phyloP scores from a whole-genome alignment of 2,329 filamentous ascomycete species.

The Sclerotinia minor region DNA sequence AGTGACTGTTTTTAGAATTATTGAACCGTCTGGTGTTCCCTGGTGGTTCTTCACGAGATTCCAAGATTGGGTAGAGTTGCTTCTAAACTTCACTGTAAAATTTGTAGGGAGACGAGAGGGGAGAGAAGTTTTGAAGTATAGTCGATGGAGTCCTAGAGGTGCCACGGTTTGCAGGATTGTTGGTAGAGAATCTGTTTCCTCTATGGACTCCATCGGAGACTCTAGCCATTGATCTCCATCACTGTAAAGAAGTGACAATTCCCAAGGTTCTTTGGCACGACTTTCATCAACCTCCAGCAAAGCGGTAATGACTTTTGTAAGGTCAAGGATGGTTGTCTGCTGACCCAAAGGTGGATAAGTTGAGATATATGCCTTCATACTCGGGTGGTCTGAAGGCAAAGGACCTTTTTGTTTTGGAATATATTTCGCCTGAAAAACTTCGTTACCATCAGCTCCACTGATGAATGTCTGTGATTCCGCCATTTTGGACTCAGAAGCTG shows the following conservation, averaged over 20 bases:
- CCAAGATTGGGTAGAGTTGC: constrained; percentile 56
- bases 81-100: constrained; percentile 73
- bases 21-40: constrained; percentile 61
- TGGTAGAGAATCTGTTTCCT: constrained; percentile 42
- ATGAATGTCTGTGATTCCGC: constrained; percentile 29
- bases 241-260: constrained; percentile 73
- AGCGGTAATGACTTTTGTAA: constrained; percentile 56
- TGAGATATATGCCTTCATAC: constrained; percentile 54
- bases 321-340: constrained; percentile 59
- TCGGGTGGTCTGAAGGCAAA: constrained; percentile 45
- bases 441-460: constrained; percentile 39
- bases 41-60: constrained; percentile 69
- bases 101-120: constrained; percentile 51
- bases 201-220: constrained; percentile 45
- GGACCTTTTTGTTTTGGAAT: constrained; percentile 40
- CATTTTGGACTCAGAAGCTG: background rate
- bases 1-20: constrained; percentile 52
- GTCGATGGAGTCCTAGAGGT: constrained; percentile 41
- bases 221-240: constrained; percentile 57
- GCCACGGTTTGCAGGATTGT: constrained; percentile 52
- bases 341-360: constrained; percentile 75
- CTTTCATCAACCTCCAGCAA: constrained; percentile 64
- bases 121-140: constrained; percentile 58
- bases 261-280: constrained; percentile 60
- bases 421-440: constrained; percentile 40